A percentile compares a stretch with the other conserved stretches of the same genome.
Conservation (phyloP, 2,329 filamentous ascomycete genomes). For the Mollisiaceae sp. region DNA sequence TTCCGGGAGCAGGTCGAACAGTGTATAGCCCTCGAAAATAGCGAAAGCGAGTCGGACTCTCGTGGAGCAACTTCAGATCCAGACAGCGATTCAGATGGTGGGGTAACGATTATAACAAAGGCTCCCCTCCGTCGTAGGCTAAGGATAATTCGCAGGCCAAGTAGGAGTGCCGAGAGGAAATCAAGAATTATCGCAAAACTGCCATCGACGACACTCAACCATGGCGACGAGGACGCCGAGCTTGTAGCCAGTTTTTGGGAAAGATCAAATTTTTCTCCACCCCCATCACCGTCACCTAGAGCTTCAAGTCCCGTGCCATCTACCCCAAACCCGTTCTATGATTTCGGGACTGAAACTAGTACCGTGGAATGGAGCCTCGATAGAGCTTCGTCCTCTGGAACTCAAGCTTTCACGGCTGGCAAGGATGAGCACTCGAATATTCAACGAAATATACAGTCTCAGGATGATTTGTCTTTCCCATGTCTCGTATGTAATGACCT, state of each 20-base stretch:
- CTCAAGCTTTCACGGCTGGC: background rate
- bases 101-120: background rate
- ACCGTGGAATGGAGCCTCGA: background rate
- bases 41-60: constrained; percentile 5
- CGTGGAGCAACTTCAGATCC: background rate
- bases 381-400: background rate
- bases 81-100: background rate
- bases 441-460: background rate
- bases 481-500: constrained; percentile 1
- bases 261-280: background rate
- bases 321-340: background rate
- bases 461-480: background rate
- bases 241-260: background rate
- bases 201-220: constrained; percentile 1
- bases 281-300: background rate
- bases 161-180: background rate
- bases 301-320: background rate
- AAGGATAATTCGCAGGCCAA: background rate
- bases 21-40: constrained; percentile 7
- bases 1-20: constrained; percentile 7
- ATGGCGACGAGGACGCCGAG: constrained; percentile 1
- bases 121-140: background rate
- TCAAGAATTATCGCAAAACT: constrained; percentile 2
- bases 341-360: background rate
- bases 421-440: background rate